Conservation (phyloP, 164 flowering plant genomes). For the Macadamia tetraphylla region DNA sequence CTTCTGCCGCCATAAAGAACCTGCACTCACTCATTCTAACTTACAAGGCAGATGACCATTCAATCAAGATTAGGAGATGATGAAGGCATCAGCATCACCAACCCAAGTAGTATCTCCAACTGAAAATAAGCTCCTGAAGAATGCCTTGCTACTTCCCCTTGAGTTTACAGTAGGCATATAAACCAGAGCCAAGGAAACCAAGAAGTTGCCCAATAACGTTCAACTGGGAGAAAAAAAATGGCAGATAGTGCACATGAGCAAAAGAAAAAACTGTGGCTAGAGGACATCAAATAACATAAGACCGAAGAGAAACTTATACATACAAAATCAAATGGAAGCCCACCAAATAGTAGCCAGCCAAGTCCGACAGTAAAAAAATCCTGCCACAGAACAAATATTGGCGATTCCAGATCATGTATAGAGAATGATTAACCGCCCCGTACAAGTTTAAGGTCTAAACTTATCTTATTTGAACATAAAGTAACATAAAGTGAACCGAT, state of each 20-base stretch:
- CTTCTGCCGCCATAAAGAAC: not conserved
- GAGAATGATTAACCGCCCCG: not conserved
- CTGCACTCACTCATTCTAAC: not conserved
- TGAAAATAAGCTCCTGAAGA: not conserved
- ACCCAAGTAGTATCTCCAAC: not conserved
- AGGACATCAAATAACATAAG: not conserved
- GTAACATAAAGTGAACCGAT: not conserved
- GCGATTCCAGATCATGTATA: not conserved
- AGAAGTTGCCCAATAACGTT: slow-evolving; percentile 77
- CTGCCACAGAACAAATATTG: slow-evolving; percentile 24
- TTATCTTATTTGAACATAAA: too few relatives aligned
- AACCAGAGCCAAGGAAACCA: slow-evolving; percentile 83
- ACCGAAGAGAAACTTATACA: slow-evolving; percentile 22
- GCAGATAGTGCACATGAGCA: not conserved
- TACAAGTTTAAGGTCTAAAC: not conserved
- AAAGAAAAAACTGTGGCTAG: not conserved
- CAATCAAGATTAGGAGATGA: not conserved
- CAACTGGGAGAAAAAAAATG: slow-evolving; percentile 39
- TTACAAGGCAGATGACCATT: not conserved
- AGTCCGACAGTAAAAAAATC: slow-evolving; percentile 84
- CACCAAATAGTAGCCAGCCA: slow-evolving; percentile 93
- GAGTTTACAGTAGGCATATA: slow-evolving; percentile 74
- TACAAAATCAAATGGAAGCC: slow-evolving; percentile 96
- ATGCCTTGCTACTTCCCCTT: slow-evolving; percentile 35
- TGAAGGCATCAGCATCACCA: slow-evolving; percentile 2